Conservation (phyloP, 2,329 filamentous ascomycete genomes). For the Penicillium sp. region DNA sequence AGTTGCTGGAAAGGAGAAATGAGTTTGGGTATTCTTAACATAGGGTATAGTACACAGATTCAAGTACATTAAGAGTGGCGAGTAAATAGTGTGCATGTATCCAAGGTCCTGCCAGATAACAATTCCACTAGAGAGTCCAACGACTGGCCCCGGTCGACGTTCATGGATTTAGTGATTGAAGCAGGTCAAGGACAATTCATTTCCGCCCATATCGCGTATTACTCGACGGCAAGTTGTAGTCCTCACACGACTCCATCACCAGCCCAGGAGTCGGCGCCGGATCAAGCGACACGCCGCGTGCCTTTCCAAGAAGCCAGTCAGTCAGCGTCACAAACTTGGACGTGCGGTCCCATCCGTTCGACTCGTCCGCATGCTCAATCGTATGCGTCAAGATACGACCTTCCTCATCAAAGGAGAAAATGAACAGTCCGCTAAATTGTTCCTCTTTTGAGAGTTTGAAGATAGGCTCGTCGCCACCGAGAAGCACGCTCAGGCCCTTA, state of each 20-base stretch:
- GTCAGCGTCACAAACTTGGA: slow-evolving; percentile 84
- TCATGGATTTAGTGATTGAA: too few species aligned
- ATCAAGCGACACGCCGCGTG: slow-evolving; percentile 47
- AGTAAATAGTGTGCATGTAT: background rate
- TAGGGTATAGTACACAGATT: background rate
- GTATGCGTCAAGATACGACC: slow-evolving; percentile 81
- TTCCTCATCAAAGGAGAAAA: slow-evolving; percentile 89
- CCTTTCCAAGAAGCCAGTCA: slow-evolving; percentile 85
- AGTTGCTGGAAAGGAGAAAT: background rate
- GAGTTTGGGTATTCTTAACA: background rate
- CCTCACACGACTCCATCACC: slow-evolving; percentile 25
- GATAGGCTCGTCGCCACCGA: slow-evolving; percentile 50
- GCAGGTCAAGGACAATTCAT: background rate
- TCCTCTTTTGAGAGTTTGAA: slow-evolving; percentile 55
- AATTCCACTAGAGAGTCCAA: too few species aligned
- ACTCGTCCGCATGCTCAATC: slow-evolving; percentile 87
- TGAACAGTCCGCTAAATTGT: slow-evolving; percentile 85
- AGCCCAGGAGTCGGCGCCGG: slow-evolving; percentile 26
- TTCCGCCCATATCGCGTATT: background rate
- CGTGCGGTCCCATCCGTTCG: slow-evolving; percentile 74
- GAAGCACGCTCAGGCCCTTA: slow-evolving; percentile 42
- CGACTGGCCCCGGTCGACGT: too few species aligned
- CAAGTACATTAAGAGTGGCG: background rate
- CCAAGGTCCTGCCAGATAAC: too few species aligned
- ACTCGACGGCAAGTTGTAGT: slow-evolving; percentile 6